phyloP scores from a whole-genome alignment of 352 stramenopile species.

The Hyaloperonospora brassicae region DNA sequence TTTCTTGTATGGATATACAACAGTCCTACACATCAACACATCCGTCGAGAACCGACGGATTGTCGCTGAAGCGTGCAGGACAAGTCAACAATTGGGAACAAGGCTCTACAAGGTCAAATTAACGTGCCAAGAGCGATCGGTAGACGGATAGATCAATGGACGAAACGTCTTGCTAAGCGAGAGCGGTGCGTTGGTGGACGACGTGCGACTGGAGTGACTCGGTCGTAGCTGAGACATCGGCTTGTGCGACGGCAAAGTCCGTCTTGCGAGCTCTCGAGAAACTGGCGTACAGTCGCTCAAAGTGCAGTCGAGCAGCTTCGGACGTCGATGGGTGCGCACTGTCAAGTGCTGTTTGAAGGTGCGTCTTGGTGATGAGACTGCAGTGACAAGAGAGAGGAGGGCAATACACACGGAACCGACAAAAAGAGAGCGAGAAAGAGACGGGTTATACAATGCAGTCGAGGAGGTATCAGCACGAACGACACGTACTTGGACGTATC shows the following conservation, averaged over 20 bases:
- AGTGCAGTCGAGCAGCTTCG: slow-evolving; percentile 42
- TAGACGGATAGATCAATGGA: no score
- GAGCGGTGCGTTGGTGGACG: slow-evolving; percentile 58
- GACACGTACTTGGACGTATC: slow-evolving; percentile 43
- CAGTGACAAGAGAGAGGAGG: neutral
- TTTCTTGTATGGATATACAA: no score
- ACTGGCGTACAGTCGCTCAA: slow-evolving; percentile 58
- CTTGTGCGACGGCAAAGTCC: slow-evolving; percentile 51
- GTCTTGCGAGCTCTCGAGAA: slow-evolving; percentile 69
- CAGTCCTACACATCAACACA: no score
- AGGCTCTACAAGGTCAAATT: no score
- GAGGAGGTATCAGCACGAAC: neutral
- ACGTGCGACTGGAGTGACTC: slow-evolving; percentile 49
- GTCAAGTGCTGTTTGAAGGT: slow-evolving; percentile 59
- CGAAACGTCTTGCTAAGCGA: slow-evolving; percentile 16
- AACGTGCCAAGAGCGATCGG: no score
- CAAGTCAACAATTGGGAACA: no score
- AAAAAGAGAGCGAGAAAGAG: neutral
- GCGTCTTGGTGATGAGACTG: slow-evolving; percentile 44
- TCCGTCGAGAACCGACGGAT: no score
- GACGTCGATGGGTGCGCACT: slow-evolving; percentile 67
- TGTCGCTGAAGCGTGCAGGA: no score
- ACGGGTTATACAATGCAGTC: neutral
- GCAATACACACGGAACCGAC: no score
- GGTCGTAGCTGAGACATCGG: slow-evolving; percentile 34